phyloP scores from a whole-genome alignment of 2,329 filamentous ascomycete species.

The Fusarium paranaense region DNA sequence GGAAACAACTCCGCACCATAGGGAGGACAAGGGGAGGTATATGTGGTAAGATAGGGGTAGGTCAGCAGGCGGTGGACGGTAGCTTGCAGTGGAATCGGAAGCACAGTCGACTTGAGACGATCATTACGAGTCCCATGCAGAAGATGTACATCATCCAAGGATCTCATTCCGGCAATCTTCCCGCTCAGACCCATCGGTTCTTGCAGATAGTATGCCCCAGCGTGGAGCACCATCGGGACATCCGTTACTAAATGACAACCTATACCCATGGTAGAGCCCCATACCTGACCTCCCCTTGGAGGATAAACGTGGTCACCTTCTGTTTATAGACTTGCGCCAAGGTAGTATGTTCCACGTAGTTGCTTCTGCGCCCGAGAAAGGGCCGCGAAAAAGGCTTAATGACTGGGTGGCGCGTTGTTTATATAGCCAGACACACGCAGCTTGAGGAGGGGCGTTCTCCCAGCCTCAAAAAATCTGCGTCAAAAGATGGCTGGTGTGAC shows the following conservation, averaged over 20 bases:
- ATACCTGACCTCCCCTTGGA: background rate
- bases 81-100: background rate
- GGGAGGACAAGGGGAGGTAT: background rate
- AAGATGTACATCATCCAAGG: background rate
- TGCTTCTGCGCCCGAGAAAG: background rate
- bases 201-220: background rate
- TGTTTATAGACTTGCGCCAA: background rate
- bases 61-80: background rate
- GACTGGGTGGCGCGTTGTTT: background rate
- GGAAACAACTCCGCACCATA: background rate
- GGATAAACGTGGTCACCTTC: constrained; percentile 2
- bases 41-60: background rate
- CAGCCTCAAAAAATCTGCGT: background rate
- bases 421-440: background rate
- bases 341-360: constrained; percentile 5
- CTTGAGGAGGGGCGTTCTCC: background rate
- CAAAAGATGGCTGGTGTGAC: constrained; percentile 5
- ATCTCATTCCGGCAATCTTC: background rate
- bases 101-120: background rate
- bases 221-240: background rate
- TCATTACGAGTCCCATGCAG: background rate
- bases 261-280: background rate
- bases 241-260: background rate
- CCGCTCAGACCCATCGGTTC: background rate
- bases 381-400: background rate